phyloP scores from a whole-genome alignment of 148 eudicot species.

The Limonium bicolor region DNA sequence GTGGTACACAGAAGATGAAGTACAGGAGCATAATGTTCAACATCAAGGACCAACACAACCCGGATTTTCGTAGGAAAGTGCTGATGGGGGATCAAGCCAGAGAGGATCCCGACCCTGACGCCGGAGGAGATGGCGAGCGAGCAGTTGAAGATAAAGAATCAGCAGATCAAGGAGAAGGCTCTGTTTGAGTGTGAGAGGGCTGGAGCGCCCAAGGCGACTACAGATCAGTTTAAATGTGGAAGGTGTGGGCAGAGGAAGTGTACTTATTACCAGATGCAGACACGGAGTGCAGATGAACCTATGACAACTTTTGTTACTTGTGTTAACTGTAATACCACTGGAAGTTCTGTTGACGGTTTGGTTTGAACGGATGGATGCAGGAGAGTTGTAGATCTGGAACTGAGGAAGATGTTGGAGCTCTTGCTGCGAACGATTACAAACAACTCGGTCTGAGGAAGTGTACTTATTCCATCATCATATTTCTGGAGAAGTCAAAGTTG shows the following conservation, averaged over 20 bases:
- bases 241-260: constrained; percentile 42
- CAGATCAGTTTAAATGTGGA: constrained; percentile 47
- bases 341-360: constrained; percentile 57
- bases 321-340: constrained; percentile 58
- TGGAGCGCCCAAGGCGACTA: constrained; percentile 41
- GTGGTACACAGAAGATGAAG: constrained; percentile 37
- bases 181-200: constrained; percentile 46
- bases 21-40: constrained; percentile 49
- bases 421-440: no score
- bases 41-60: constrained; percentile 38
- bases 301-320: constrained; percentile 63
- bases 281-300: constrained; percentile 62
- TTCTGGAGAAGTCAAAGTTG: no score
- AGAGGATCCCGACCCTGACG: constrained; percentile 19
- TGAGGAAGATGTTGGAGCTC: no score
- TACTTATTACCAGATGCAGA: constrained; percentile 55
- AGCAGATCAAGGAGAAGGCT: constrained; percentile 36
- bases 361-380: no score
- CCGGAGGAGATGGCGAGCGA: constrained; percentile 53
- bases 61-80: constrained; percentile 44
- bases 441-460: no score
- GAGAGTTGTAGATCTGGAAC: no score
- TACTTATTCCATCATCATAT: no score
- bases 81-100: constrained; percentile 39
- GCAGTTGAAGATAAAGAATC: constrained; percentile 29